Evolutionary conservation across 257 asterid species (phyloP).

Genomic region (Solanum microdontum): DNA sequence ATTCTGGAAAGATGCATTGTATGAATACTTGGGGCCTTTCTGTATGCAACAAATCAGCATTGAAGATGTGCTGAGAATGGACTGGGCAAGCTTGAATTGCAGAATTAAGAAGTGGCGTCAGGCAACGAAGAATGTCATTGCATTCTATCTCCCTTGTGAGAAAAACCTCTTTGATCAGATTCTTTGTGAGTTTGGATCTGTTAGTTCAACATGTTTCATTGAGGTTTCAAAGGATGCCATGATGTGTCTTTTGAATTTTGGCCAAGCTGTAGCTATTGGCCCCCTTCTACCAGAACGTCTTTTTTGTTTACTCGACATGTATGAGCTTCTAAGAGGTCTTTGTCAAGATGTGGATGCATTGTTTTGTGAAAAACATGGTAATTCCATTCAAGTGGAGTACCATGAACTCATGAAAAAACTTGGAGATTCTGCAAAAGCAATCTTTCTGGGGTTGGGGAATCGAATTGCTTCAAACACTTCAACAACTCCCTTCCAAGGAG

Average conservation of each 20-base stretch:
- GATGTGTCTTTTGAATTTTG: conserved; percentile 44
- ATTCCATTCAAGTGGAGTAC: conserved; percentile 25
- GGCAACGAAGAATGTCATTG: conserved; percentile 28
- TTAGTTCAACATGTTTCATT: conserved; percentile 24
- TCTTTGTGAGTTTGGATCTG: conserved; percentile 22
- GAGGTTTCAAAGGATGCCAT: conserved; percentile 45
- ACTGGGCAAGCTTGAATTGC: conserved; percentile 40
- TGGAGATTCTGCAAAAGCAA: conserved; percentile 30
- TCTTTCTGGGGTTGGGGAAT: conserved; percentile 30
- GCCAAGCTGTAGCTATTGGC: conserved; percentile 44
- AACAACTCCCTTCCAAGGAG: conserved; percentile 26
- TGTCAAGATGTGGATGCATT: conserved; percentile 20
- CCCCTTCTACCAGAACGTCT: conserved; percentile 51
- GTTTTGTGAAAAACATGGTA: conserved; percentile 26
- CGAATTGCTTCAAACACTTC: conserved; percentile 28
- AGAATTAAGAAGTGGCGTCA: conserved; percentile 42
- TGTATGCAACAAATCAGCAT: conserved; percentile 30
- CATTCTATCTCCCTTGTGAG: conserved; percentile 28
- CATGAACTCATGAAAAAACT: conserved; percentile 27
- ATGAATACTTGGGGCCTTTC: conserved; percentile 27
- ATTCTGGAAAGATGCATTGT: conserved; percentile 38
- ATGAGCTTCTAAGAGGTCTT: conserved; percentile 32
- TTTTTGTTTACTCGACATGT: conserved; percentile 49
- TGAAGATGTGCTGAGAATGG: conserved; percentile 56
- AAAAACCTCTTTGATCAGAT: conserved; percentile 41